Base-by-base conservation (phyloP, 768 basidiomycete species). In the Gautieria morchelliformis region DNA sequence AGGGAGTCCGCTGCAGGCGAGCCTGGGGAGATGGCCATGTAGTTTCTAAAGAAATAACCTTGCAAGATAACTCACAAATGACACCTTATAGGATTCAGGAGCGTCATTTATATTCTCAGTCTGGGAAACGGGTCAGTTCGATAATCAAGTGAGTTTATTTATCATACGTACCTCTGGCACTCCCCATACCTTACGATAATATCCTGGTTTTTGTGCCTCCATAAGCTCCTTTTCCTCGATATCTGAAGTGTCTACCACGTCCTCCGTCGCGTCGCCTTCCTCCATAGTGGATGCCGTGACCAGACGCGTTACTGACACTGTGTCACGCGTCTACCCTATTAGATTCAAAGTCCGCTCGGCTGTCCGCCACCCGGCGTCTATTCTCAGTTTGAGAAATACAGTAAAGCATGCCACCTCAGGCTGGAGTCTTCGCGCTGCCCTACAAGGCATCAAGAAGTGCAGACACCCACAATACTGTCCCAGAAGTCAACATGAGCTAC, bases 381-480 rank as follows among this genome's bases (percentile, higher is more conserved):
- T 8, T 3, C 3, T 14, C 11, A 3, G 17, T 17, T 44, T 22
- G 11, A n/a, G 9, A 44, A 48, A 24, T 45, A 33, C 10, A 24
- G 42, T 22, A 22, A 33, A 20, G 32, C 45, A 85, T 85, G 82
- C 84, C 84, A 50, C 85, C 85, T 46, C 83, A 85, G 60, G 82
- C 79, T 61, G 85, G 85, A 53, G 72, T 86, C 60, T 87, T 87
- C 64, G 73, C 82, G 3, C 67, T 86, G 15, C 78, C 83, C 15
- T 81, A 81, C 65, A 71, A 76, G 32, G 73, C 79, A 51, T 67
- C 73, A 42, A 71, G 72, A 51, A 67, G 69, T 41, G 69, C 70
- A 68, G 30, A 58, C 70, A n/a, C 69, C 50, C 63, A 58, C 54
- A 56, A 64, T 49, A 58, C 51, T 60, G 24, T 32, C 60, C 56